Base-by-base conservation (phyloP, 1,139 yeast species). In the Candida labiduridarum region DNA sequence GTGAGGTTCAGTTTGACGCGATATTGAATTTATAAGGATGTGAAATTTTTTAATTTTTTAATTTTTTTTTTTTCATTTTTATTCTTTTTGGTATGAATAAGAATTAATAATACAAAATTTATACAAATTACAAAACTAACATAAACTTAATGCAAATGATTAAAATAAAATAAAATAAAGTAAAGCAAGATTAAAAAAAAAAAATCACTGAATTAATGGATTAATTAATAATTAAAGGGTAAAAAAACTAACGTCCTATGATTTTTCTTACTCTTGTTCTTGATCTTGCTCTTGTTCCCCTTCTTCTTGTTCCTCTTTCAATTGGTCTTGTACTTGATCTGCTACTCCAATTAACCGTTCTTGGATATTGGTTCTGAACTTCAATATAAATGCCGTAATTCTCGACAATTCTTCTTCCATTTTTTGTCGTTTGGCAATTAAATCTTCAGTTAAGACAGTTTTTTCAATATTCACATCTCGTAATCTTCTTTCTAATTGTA, bases 361-460 rank as follows among this genome's bases (percentile, higher is more conserved):
- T 62, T 87, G 92, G 45, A 87, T 76, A 50, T 79, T 80, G 50
- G 84, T 68, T 68, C 88, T 89, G 68, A 88, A 85, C 46, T 75
- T 79, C 49, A 87, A 80, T 38, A 84, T 80, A 49, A 69, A 74
- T 51, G 84, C 83, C 50, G 88, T 80, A 60, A 85, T 76, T 52
- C 76, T 74, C 53, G 79, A 80, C 35, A 85, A 78, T 53, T 80
- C 80, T 45, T 78, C 78, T 54, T 78, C 80, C 59, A 87, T 68
- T 12, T 67, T 69, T 48, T 74, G 76, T 41, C 84, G 74, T 47
- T 80, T 75, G 41, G 74, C 72, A 48, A 75, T 70, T 22, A 85
- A 69, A 14, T 76, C 74, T 51, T 75, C 78, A 48, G 74, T 68
- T 46, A 81, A 61, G 53, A 82, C 80, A 52, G 84, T 85, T 47